Percentiles rank a stretch among this genome's conserved stretches.
Conservation (phyloP, 1,139 yeast species). For the Pneumocystis sp. region DNA sequence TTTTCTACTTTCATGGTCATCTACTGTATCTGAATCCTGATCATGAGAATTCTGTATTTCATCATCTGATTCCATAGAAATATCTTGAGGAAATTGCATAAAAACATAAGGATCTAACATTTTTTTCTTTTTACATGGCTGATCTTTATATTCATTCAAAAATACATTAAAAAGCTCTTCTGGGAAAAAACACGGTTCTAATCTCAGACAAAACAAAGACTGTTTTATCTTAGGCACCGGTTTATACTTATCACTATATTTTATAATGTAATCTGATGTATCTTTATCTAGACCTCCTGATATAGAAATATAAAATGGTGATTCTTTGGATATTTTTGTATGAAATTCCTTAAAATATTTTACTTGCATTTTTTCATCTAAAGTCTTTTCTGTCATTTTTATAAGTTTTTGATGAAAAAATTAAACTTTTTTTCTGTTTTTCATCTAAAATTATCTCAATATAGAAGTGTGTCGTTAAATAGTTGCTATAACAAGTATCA, state of each 20-base stretch:
- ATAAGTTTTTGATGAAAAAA: background rate
- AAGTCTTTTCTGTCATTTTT: background rate
- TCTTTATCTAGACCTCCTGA: background rate
- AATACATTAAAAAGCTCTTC: background rate
- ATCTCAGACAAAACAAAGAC: background rate
- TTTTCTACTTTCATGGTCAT: background rate
- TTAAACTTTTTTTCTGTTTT: background rate
- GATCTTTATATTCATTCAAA: background rate
- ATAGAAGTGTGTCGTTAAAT: no score
- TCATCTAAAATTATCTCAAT: no score
- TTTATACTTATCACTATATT: background rate
- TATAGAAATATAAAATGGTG: background rate
- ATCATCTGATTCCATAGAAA: background rate
- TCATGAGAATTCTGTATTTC: background rate
- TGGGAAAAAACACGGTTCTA: background rate
- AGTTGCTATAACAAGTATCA: no score
- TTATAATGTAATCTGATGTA: background rate
- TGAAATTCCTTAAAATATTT: background rate
- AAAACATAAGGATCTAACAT: background rate
- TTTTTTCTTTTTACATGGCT: background rate
- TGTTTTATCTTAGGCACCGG: background rate
- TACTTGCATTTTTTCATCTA: background rate
- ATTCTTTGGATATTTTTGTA: background rate
- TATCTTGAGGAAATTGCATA: background rate
- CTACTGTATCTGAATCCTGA: background rate